Conservation (phyloP, 2,329 filamentous ascomycete species). For the Cryphonectria japonica region DNA sequence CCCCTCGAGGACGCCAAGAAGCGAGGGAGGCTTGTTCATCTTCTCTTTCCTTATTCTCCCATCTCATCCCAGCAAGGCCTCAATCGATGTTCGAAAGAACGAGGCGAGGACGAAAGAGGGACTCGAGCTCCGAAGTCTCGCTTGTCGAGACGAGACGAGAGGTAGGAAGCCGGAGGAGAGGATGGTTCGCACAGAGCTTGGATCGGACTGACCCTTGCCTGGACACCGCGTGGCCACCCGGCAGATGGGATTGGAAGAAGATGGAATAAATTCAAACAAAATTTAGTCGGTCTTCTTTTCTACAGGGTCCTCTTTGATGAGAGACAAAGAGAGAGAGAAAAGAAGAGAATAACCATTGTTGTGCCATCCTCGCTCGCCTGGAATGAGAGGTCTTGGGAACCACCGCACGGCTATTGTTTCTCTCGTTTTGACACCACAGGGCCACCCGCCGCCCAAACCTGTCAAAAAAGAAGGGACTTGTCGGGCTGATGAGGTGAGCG, state of each 20-base stretch:
- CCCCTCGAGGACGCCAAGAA: neutral
- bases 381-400: neutral
- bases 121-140: neutral
- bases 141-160: conserved; percentile 19
- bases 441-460: neutral
- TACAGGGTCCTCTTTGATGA: neutral
- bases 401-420: neutral
- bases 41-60: too few species aligned
- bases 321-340: neutral
- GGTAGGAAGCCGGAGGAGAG: neutral
- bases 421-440: neutral
- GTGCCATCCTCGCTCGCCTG: neutral
- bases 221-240: conserved; percentile 7
- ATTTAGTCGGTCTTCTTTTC: neutral
- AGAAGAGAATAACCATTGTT: neutral
- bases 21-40: neutral
- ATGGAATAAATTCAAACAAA: neutral
- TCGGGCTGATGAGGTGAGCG: conserved; percentile 13
- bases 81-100: neutral
- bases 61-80: neutral
- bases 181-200: neutral
- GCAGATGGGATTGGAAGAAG: neutral
- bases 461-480: neutral
- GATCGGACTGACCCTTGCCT: neutral
- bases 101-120: neutral